Percentiles rank a stretch among this genome's conserved stretches.
phyloP scores from a whole-genome alignment of 1,284 basidiomycete genomes.

The Filobasidium uniguttulatum region DNA sequence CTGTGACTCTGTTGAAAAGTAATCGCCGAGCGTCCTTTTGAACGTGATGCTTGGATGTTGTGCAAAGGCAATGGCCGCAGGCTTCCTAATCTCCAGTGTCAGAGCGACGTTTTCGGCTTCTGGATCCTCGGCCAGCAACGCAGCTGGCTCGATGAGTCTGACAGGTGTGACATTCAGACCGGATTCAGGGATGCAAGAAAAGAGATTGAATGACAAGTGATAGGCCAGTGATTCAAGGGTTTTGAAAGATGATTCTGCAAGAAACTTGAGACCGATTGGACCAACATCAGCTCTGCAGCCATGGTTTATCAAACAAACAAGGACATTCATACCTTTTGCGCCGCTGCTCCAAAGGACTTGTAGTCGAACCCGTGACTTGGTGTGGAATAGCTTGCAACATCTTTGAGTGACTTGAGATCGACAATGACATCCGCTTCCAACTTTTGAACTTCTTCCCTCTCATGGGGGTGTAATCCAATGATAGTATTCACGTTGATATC shows the following conservation, averaged over 20 bases:
- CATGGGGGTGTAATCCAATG: slow-evolving; percentile 59
- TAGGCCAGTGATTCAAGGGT: slow-evolving; percentile 65
- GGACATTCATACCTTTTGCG: slow-evolving; percentile 40
- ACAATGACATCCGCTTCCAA: slow-evolving; percentile 50
- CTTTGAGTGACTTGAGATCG: slow-evolving; percentile 20
- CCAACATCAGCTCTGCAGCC: background rate
- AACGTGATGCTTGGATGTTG: slow-evolving; percentile 50
- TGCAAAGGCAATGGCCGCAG: slow-evolving; percentile 60
- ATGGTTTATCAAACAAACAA: background rate
- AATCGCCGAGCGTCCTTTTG: slow-evolving; percentile 40
- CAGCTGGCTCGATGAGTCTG: slow-evolving; percentile 6
- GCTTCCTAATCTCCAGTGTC: slow-evolving; percentile 47
- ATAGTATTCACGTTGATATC: slow-evolving; percentile 48
- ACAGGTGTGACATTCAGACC: slow-evolving; percentile 34
- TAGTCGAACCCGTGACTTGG: slow-evolving; percentile 32
- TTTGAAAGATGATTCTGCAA: slow-evolving; percentile 42
- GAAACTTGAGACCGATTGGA: background rate
- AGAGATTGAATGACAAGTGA: slow-evolving; percentile 42
- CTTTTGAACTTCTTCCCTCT: slow-evolving; percentile 54
- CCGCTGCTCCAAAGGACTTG: slow-evolving; percentile 35
- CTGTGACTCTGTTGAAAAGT: slow-evolving; percentile 19
- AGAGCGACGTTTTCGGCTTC: slow-evolving; percentile 2
- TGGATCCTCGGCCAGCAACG: background rate
- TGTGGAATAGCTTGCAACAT: no score
- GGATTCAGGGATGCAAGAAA: slow-evolving; percentile 16